These are phyloP conservation scores for Pythium sukuiense DNA, from an alignment of 352 stramenopile species.

Conservation along the genomic window DNA sequence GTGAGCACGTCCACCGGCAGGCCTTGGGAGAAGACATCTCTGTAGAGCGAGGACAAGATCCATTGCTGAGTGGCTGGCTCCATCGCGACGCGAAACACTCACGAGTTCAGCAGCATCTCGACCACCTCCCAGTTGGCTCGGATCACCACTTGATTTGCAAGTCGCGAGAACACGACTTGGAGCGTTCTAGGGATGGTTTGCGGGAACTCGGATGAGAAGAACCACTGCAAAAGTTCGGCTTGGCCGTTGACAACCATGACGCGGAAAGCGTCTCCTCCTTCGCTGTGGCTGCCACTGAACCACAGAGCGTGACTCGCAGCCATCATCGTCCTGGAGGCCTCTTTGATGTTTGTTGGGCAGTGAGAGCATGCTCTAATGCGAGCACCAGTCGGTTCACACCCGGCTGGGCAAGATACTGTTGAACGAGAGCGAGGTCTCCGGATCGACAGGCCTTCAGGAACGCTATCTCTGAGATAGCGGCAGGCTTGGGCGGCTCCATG, in stretches of 20 bases:
- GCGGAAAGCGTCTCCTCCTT: neutral
- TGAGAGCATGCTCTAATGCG: neutral
- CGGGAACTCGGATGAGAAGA: neutral
- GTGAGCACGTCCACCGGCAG: too few species aligned
- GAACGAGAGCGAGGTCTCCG: neutral
- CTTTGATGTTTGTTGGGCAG: neutral
- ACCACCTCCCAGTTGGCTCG: neutral
- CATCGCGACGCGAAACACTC: conserved; percentile 6
- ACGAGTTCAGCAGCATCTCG: conserved; percentile 6
- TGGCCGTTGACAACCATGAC: neutral
- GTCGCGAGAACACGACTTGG: neutral
- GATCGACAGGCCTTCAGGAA: neutral
- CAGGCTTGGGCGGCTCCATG: too few species aligned
- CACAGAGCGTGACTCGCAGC: conserved; percentile 1
- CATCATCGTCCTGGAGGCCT: neutral
- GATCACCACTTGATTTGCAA: neutral
- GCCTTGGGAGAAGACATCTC: too few species aligned
- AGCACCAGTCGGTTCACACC: neutral
- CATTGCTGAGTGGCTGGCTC: too few species aligned
- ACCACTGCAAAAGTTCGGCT: neutral
- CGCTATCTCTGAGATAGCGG: neutral
- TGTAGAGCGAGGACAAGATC: too few species aligned
- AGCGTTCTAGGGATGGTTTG: neutral
- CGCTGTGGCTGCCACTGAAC: neutral
- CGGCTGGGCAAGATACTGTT: conserved; percentile 1